Base-by-base conservation (phyloP, 75 land plant genomes). In the Selaginella tamariscina region DNA sequence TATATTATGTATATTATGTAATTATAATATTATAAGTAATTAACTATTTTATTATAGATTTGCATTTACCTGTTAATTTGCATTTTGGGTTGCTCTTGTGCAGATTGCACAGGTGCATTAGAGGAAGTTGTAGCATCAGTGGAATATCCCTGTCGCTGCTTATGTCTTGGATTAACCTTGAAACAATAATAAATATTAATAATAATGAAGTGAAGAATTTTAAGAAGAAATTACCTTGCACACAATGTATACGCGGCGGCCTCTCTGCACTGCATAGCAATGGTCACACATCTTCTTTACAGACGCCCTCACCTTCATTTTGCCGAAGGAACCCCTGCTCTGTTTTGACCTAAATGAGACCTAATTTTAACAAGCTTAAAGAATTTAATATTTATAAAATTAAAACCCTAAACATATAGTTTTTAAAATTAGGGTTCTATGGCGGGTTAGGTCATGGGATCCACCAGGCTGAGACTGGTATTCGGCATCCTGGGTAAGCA, bases 241-340 rank as follows among this genome's bases (percentile, higher is more conserved):
- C 49, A 39, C 49, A 39, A 39, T 39, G 49, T 39, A 39, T 5
- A 39, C 49, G 49, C 49, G 49, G 49, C 49, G 49, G 49, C 49
- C 49, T 39, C 49, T 5, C 49, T 39, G 49, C 11, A 39, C 49
- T 15, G 49, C 49, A 15, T 39, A 39, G 49, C 49, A 39, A 15
- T 39, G 49, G 11, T 39, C 49, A 15, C 49, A 39, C 49, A 39
- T 5, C 49, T 39, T 39, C 49, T 39, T 39, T 15, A 39, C 49
- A 39, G 49, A 5, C 49, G 49, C 5, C 15, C 49, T 5, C 49
- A 39, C 49, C 49, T 39, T 39, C 49, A 39, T 39, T 15, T n/a
- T n/a, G n/a, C n/a, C n/a, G n/a, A n/a, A n/a, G n/a, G n/a, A n/a
- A n/a, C n/a, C n/a, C n/a, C n/a, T n/a, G n/a, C n/a, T n/a, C n/a